phyloP scores from a whole-genome alignment of 768 basidiomycete genomes.

The Candolleomyces efflorescens region DNA sequence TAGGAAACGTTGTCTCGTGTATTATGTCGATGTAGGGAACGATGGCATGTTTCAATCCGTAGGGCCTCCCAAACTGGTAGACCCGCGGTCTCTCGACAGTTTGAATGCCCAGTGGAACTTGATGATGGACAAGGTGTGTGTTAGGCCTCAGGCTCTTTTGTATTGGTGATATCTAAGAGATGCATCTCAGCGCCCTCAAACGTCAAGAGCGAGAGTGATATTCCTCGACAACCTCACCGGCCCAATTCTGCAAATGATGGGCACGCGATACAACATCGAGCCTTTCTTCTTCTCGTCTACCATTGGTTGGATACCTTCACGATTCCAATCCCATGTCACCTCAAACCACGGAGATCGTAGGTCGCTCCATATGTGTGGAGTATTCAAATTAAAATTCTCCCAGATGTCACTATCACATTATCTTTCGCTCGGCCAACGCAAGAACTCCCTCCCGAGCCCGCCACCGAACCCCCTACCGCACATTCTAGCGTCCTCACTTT shows the following conservation, averaged over 20 bases:
- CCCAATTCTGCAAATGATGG: slow-evolving; percentile 53
- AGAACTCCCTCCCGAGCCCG: neutral
- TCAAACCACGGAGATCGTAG: slow-evolving; percentile 34
- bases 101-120: slow-evolving; percentile 14
- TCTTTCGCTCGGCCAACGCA: slow-evolving; percentile 43
- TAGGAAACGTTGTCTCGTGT: slow-evolving; percentile 21
- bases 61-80: slow-evolving; percentile 19
- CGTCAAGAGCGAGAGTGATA: slow-evolving; percentile 37
- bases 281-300: slow-evolving; percentile 66
- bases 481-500: slow-evolving; percentile 4
- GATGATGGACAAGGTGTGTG: slow-evolving; percentile 25
- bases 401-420: slow-evolving; percentile 54
- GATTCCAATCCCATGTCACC: slow-evolving; percentile 45
- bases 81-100: slow-evolving; percentile 24
- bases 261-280: slow-evolving; percentile 50
- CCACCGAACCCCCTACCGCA: slow-evolving; percentile 17
- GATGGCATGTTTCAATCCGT: slow-evolving; percentile 26
- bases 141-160: neutral
- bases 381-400: neutral
- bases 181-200: slow-evolving; percentile 8
- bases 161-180: neutral
- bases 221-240: slow-evolving; percentile 51
- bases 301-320: slow-evolving; percentile 55
- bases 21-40: slow-evolving; percentile 34
- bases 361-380: slow-evolving; percentile 11